Evolutionary conservation across 257 asterid species (phyloP), one percentile per base, ranked within the genome.

Genomic region (Solanum medicagineum): DNA sequence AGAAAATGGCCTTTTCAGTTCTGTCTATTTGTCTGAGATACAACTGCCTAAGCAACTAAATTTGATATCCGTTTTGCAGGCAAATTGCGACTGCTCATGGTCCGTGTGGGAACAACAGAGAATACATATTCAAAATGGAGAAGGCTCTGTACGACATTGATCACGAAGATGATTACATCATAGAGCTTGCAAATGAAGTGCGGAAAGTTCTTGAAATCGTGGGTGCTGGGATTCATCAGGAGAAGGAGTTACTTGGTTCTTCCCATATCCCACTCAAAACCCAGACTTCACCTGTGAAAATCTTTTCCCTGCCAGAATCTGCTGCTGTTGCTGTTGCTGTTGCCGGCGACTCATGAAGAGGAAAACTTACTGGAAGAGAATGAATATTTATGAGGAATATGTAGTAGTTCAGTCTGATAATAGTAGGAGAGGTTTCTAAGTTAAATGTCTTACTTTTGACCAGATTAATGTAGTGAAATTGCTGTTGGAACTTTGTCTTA

Each of bases 1-100:
- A 49, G 40, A 62, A 24, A 62, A 51, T 51, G 16, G 14, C 55
- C 16, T 11, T 51, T 12, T 12, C 16, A 51, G 55, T 12, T 60
- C 32, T 60, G 4, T 62, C 70, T 11, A 3, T 62, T 62, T 62
- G 4, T 32, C 10, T 32, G 16, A 69, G n/a, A 44, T 26, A 44
- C 36, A 45, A 49, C 32, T 22, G 1, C 19, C 16, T 20, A 57
- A 42, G 13, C 22, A 85, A 24, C 81, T 80, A 42, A 85, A 29
- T 45, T 49, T n/a, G 17, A 55, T 49, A 17, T 66, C 13, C 59
- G 32, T 19, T 40, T 62, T 42, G 66, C 68, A 85, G 92, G 85
- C 99, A 96, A 89, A 96, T 96, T 45, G 99, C 99, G 3, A 94
- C 97, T 17, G 98, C 99, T 26, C 44, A 44, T 87, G 99, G 99